These are phyloP conservation scores for Ustilago sp. DNA, from an alignment of 1,284 basidiomycete species.

Conservation along the genomic window DNA sequence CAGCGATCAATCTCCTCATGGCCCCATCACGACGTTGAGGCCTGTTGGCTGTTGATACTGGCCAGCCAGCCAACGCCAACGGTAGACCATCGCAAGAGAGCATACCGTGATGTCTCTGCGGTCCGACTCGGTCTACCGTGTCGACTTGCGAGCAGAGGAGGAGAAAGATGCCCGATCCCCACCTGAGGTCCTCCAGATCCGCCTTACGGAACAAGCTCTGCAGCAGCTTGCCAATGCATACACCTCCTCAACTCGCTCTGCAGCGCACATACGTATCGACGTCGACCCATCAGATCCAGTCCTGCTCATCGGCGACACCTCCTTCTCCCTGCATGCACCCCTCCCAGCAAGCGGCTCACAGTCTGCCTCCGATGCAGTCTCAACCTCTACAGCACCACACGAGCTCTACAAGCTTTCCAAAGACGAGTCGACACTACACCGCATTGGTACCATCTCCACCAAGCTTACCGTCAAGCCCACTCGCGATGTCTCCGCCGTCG, in stretches of 20 bases:
- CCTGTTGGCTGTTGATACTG: no score
- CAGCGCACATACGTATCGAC: conserved; percentile 28
- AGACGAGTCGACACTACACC: conserved; percentile 36
- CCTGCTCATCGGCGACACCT: conserved; percentile 28
- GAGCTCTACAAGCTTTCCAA: conserved; percentile 43
- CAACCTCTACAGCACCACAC: conserved; percentile 34
- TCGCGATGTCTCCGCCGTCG: conserved; percentile 38
- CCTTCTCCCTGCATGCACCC: conserved; percentile 31
- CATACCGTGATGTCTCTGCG: conserved; percentile 27
- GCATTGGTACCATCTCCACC: conserved; percentile 34
- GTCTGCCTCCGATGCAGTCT: conserved; percentile 1
- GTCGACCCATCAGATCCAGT: conserved; percentile 25
- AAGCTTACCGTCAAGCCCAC: conserved; percentile 45
- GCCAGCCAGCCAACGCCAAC: background rate
- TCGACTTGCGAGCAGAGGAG: conserved; percentile 16
- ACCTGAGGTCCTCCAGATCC: conserved; percentile 36
- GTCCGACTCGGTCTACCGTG: conserved; percentile 38
- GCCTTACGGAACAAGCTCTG: conserved; percentile 37
- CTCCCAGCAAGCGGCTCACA: conserved; percentile 11
- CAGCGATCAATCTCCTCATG: no score
- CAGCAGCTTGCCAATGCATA: conserved; percentile 29
- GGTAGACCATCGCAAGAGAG: background rate
- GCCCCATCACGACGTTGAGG: no score
- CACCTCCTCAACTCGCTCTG: background rate
- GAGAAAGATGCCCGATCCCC: background rate